Percentiles rank a stretch among this genome's conserved stretches.
phyloP scores from a whole-genome alignment of 208 protist species.

The Acanthamoeba triangularis region DNA sequence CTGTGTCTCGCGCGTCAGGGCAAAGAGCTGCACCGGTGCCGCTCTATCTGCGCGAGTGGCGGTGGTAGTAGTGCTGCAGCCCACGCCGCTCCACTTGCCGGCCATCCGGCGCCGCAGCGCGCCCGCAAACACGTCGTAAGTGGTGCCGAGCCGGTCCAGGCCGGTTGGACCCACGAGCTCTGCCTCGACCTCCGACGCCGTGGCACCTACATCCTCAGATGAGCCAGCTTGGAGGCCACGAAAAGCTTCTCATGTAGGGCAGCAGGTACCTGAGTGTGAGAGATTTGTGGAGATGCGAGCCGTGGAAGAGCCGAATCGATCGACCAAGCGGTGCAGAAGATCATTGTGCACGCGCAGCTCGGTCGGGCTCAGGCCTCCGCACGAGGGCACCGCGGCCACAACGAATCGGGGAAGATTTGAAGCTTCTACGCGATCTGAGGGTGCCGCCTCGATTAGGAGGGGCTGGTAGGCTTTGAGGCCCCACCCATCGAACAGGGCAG shows the following conservation, averaged over 20 bases:
- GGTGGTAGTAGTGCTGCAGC: neutral
- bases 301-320: neutral
- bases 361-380: neutral
- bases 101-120: slow-evolving; percentile 5
- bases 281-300: neutral
- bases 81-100: slow-evolving; percentile 26
- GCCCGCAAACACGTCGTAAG: neutral
- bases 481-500: neutral
- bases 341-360: neutral
- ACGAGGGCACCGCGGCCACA: neutral
- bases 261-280: neutral
- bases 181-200: neutral
- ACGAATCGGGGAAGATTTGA: neutral
- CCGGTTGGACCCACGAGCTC: neutral
- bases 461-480: slow-evolving; percentile 9
- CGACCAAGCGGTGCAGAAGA: neutral
- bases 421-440: neutral
- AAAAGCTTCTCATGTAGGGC: neutral
- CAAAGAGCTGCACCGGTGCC: neutral
- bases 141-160: neutral
- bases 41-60: neutral
- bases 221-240: neutral
- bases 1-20: slow-evolving; percentile 17
- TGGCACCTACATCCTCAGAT: neutral
- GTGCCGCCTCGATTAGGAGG: neutral